A percentile compares a stretch with the other conserved stretches of the same genome.
phyloP scores from a whole-genome alignment of 83 land plant species.

The Larix sibirica region DNA sequence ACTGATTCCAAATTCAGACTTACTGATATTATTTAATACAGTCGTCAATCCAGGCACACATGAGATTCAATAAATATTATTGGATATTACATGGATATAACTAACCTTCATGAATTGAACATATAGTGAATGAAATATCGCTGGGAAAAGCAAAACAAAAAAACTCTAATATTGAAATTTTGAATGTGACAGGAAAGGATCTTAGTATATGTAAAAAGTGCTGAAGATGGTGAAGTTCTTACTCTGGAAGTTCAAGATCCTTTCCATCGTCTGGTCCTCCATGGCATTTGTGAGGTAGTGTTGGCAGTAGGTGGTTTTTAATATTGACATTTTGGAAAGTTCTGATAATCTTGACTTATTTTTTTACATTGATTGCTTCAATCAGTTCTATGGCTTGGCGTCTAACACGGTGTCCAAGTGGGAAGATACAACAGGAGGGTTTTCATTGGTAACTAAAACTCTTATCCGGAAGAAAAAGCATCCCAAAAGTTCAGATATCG shows the following conservation, averaged over 20 bases:
- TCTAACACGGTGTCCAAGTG: constrained; percentile 41
- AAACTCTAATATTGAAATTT: not conserved
- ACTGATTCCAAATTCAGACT: too few species aligned
- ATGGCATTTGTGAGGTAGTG: constrained; percentile 73
- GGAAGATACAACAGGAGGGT: constrained; percentile 19
- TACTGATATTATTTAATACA: too few species aligned
- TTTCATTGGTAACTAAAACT: not conserved
- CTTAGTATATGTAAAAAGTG: constrained; percentile 35
- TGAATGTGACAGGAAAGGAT: constrained; percentile 39
- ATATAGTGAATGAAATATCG: too few species aligned
- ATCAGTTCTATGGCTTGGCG: constrained; percentile 61
- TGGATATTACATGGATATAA: too few species aligned
- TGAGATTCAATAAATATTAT: too few species aligned
- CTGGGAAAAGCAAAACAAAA: too few species aligned
- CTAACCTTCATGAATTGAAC: too few species aligned
- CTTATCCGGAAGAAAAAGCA: constrained; percentile 7
- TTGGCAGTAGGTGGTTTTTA: not conserved
- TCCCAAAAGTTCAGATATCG: not conserved
- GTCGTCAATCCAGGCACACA: too few species aligned
- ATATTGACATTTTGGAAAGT: not conserved
- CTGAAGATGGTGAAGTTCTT: constrained; percentile 35
- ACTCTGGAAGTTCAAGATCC: constrained; percentile 55
- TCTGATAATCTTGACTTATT: constrained; percentile 2
- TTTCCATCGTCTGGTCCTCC: constrained; percentile 64
- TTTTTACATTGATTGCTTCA: not conserved